A percentile compares a stretch with the other conserved stretches of the same genome.
Evolutionary conservation across 768 basidiomycete genomes (phyloP).

Genomic region (Hirschioporus abietinus): DNA sequence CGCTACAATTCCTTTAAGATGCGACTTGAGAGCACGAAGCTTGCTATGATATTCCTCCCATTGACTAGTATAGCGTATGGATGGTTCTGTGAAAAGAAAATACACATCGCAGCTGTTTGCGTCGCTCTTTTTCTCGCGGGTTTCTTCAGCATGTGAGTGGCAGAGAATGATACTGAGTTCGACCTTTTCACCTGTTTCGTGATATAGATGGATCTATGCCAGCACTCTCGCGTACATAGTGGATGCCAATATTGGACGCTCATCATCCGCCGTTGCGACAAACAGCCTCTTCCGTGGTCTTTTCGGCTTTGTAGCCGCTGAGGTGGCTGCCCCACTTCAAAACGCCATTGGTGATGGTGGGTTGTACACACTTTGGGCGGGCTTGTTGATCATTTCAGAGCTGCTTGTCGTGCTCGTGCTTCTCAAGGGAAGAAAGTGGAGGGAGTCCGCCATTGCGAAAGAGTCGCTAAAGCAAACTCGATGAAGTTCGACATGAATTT

Average conservation of each 20-base stretch:
- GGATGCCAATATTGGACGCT: conserved; percentile 79
- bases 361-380: conserved; percentile 64
- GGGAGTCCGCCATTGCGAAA: conserved; percentile 31
- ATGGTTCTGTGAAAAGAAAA: conserved; percentile 64
- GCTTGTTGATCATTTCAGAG: conserved; percentile 47
- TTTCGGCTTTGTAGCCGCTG: conserved; percentile 61
- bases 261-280: conserved; percentile 65
- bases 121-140: conserved; percentile 69
- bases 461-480: neutral
- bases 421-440: conserved; percentile 56
- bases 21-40: conserved; percentile 59
- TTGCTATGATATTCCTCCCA: conserved; percentile 54
- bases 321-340: conserved; percentile 70
- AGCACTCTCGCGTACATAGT: conserved; percentile 80
- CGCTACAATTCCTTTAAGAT: conserved; percentile 40
- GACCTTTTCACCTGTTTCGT: conserved; percentile 2
- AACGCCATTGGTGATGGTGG: conserved; percentile 74
- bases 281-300: conserved; percentile 76
- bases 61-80: conserved; percentile 61
- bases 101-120: conserved; percentile 63
- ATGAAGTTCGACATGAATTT: neutral
- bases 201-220: conserved; percentile 50
- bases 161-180: neutral
- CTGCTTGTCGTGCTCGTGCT: conserved; percentile 55
- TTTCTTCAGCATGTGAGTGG: conserved; percentile 64